Conservation (phyloP, 1,284 basidiomycete species). For the Lignosus rhinocerotis region DNA sequence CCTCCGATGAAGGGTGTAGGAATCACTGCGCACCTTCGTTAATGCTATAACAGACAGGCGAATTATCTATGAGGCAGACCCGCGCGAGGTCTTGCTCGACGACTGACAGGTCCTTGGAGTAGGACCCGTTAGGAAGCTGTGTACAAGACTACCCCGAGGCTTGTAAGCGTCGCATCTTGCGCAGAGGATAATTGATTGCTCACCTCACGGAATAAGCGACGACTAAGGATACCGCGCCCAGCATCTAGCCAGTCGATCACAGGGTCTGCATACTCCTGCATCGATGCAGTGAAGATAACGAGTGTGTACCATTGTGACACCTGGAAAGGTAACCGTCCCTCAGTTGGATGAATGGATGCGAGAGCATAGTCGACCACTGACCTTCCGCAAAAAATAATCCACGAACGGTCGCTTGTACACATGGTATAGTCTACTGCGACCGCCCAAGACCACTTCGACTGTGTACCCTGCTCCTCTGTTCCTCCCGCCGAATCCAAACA, state of each 20-base stretch:
- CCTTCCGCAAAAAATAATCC: constrained; percentile 94
- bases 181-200: constrained; percentile 29
- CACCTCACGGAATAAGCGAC: constrained; percentile 91
- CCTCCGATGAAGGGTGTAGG: background rate
- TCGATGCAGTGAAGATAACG: constrained; percentile 97
- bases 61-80: constrained; percentile 96
- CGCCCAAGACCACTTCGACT: constrained; percentile 94
- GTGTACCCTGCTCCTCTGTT: constrained; percentile 82
- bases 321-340: constrained; percentile 41
- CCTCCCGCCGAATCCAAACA: constrained; percentile 62
- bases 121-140: constrained; percentile 88
- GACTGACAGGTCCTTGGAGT: constrained; percentile 90
- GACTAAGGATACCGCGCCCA: constrained; percentile 86
- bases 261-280: constrained; percentile 99
- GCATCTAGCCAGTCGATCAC: constrained; percentile 99
- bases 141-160: constrained; percentile 74
- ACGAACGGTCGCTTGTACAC: constrained; percentile 98
- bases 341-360: background rate
- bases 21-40: constrained; percentile 75
- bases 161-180: constrained; percentile 6
- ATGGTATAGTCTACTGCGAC: constrained; percentile 90
- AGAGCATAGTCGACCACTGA: constrained; percentile 40
- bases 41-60: constrained; percentile 88
- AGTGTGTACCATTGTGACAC: constrained; percentile 99
- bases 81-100: constrained; percentile 88